Evolutionary conservation across 192 early-diverging fungal genomes (phyloP).

Genomic region (Globomyces pollinis-pini): DNA sequence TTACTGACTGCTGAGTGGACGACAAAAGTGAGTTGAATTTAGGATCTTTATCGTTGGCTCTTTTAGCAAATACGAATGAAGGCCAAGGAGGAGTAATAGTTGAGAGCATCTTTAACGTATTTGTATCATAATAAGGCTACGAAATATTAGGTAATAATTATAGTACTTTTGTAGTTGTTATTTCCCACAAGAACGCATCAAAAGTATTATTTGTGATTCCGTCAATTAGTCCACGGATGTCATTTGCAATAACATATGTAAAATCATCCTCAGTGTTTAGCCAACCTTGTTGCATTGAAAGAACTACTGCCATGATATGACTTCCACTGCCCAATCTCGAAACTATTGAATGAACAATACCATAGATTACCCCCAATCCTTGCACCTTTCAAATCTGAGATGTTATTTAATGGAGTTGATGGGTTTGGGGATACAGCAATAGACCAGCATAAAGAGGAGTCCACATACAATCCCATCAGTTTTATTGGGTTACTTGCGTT

Average conservation of each 20-base stretch:
- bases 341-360: no score
- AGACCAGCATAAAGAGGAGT: constrained; percentile 57
- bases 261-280: constrained; percentile 20
- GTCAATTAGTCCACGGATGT: constrained; percentile 61
- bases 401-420: not conserved
- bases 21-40: not conserved
- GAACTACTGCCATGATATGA: constrained; percentile 11
- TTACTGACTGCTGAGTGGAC: not conserved
- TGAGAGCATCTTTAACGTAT: not conserved
- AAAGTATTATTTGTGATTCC: constrained; percentile 52
- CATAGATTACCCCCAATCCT: constrained; percentile 17
- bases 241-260: constrained; percentile 61
- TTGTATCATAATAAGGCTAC: constrained; percentile 6
- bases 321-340: constrained; percentile 11
- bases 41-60: not conserved
- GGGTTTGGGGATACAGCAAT: constrained; percentile 29
- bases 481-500: constrained; percentile 30
- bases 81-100: constrained; percentile 4
- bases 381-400: constrained; percentile 35
- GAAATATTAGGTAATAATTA: not conserved
- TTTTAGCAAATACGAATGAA: not conserved
- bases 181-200: constrained; percentile 89
- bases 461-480: constrained; percentile 74
- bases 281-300: constrained; percentile 14
- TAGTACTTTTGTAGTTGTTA: constrained; percentile 79